Base-by-base conservation (phyloP, 305 asterid species). In the Caryopteris hybrid region DNA sequence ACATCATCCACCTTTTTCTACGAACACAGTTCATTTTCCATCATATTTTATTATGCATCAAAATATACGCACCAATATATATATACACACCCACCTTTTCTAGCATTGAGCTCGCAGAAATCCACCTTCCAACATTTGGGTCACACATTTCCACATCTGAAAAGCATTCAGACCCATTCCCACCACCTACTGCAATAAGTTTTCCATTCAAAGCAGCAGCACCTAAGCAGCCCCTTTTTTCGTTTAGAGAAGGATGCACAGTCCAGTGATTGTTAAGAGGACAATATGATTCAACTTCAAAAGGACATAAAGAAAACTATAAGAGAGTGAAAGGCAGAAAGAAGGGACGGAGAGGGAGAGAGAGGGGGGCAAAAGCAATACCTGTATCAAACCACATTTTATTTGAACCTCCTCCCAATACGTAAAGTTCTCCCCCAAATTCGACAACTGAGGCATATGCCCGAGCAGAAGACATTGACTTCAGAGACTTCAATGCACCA, bases 251-350 rank as follows among this genome's bases (percentile, higher is more conserved):
- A 41, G 94, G 85, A 41, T 74, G 54, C 31, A 12, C 10, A 66
- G 77, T 81, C 97, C 96, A 90, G 62, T 74, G 64, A 68, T 90
- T 62, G 46, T 73, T 62, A 16, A 52, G 70, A 27, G 79, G 79
- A 76, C 84, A 74, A 74, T 87, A 88, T 11, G 90, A 81, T 64
- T 90, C 94, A 82, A 84, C 96, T 90, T 70, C 87, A 83, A 54
- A 64, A 11, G 22, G 47, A 34, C 27, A 62, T 11, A 62, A 33
- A 39, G 21, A 14, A 7, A 63, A 31, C 23, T 38, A 16, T 45
- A 4, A 42, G 47, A 31, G 14, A n/a, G n/a, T n/a, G n/a, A n/a
- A n/a, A n/a, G n/a, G n/a, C n/a, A n/a, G n/a, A n/a, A 22, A 21
- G 47, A 16, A 46, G 13, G 33, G 38, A 3, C 2, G 31, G 63